Base-by-base conservation (phyloP, 345 rosid species). In the Gossypium ekmanianum region DNA sequence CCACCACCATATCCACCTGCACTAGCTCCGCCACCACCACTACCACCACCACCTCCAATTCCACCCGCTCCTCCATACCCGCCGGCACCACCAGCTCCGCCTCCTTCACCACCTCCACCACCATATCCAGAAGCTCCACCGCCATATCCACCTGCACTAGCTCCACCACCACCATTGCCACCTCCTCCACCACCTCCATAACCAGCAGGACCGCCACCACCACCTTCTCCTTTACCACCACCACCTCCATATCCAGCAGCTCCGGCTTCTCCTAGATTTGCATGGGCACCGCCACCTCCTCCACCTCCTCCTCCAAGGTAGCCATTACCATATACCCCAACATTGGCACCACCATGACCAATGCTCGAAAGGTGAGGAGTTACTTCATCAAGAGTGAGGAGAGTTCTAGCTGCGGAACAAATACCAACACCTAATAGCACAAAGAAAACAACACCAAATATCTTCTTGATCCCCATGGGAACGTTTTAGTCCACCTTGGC, bases 391-490 rank as follows among this genome's bases (percentile, higher is more conserved):
- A 63, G 22, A 29, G 77, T 78, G 54, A 85, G 79, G 51, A 87
- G 85, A 44, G 74, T 63, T 76, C 88, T 81, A 18, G 77, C 62
- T 10, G 86, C 87, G 10, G 86, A 79, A 72, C 80, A 78, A n/a
- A 84, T 18, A 11, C 81, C 84, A n/a, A 87, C 22, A 52, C 80
- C 79, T 55, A 85, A 29, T 71, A 84, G 29, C 44, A 85, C 71
- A 61, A 81, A 72, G 61, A 82, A 72, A 56, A 79, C 74, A n/a
- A 63, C 55, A 68, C 64, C 54, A 26, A 59, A 47, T 58, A 82
- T 12, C 48, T 68, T 80, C 20, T 27, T 26, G 11, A 74, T 57
- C 44, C 78, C 80, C 87, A 87, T 87, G 34, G 51, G 70, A 41
- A 74, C 9, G 44, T 74, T 74, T 51, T 26, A 48, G 17, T 55